Evolutionary conservation across 768 basidiomycete species (phyloP), one percentile per base, ranked within the genome.

Genomic region (Hemileccinum impolitum): DNA sequence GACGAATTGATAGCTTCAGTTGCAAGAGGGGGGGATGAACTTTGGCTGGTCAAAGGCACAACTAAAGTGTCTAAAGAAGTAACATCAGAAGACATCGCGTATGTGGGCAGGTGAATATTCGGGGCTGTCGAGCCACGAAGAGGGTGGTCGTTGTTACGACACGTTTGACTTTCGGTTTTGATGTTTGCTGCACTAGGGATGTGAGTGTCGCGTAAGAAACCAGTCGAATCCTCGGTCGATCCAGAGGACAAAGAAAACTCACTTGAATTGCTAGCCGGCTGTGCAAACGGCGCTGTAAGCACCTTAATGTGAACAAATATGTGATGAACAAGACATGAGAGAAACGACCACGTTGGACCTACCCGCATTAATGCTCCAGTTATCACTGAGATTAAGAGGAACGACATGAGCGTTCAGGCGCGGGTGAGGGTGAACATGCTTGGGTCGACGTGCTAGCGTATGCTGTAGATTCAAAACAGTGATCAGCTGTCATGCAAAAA

Each of bases 291-390:
- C 13, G 26, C 60, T 62, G 15, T n/a, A 35, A 46, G 23, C 9
- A 38, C 19, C 17, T 15, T n/a, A n/a, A n/a, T 15, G 10, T 45
- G n/a, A 18, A 18, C 14, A n/a, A 8, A n/a, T 9, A 8, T 34
- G 18, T 11, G 3, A 31, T 32, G 23, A 45, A 21, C 10, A 15
- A 36, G n/a, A 26, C n/a, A 25, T n/a, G n/a, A n/a, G n/a, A n/a
- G n/a, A n/a, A n/a, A n/a, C n/a, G n/a, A n/a, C 23, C 23, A 18
- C 6, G n/a, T 12, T 37, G 32, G 6, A 45, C 55, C 40, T 19
- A 54, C 62, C n/a, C n/a, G n/a, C n/a, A n/a, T n/a, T n/a, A n/a
- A n/a, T n/a, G 41, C 25, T 50, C 59, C 60, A 54, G 34, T 53
- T 13, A 18, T n/a, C n/a, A n/a, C n/a, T 30, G n/a, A 5, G 18